Evolutionary conservation across 805 yeast genomes (phyloP).

Genomic region (Cyberlindnera subsufficiens): DNA sequence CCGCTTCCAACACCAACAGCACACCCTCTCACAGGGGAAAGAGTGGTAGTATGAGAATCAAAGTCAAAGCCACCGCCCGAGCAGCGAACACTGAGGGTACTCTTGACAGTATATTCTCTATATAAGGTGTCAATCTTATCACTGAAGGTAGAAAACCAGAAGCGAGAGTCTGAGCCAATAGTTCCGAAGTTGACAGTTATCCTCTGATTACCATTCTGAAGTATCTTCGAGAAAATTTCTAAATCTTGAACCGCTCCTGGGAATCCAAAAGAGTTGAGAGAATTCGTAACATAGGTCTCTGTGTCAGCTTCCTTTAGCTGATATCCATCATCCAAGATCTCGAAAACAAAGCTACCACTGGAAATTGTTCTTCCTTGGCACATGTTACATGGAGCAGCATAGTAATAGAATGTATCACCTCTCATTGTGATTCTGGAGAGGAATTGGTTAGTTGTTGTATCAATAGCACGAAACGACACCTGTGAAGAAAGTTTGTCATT

Average conservation of each 20-base stretch:
- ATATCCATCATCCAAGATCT: background rate
- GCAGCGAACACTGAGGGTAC: background rate
- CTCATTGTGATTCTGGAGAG: slow-evolving; percentile 10
- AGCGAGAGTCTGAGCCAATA: slow-evolving; percentile 6
- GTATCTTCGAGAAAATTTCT: background rate
- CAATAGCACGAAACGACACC: background rate
- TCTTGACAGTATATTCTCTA: background rate
- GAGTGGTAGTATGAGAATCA: background rate
- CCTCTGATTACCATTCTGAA: background rate
- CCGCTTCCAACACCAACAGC: slow-evolving; percentile 9
- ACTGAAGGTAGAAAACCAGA: slow-evolving; percentile 6
- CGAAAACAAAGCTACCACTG: slow-evolving; percentile 6
- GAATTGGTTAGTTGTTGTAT: background rate
- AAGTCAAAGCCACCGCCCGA: background rate
- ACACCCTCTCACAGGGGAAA: slow-evolving; percentile 1
- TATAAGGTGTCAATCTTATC: background rate
- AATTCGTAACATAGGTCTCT: slow-evolving; percentile 1
- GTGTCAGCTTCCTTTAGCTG: background rate
- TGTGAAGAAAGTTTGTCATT: slow-evolving; percentile 5
- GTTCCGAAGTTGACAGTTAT: slow-evolving; percentile 4
- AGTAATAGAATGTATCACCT: slow-evolving; percentile 11
- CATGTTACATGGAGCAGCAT: slow-evolving; percentile 1
- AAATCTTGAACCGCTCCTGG: background rate
- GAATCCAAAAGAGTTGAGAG: slow-evolving; percentile 2
- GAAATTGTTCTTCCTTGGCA: slow-evolving; percentile 4